A percentile compares a stretch with the other conserved stretches of the same genome.
These are phyloP conservation scores for Nicotiana attenuata DNA, from an alignment of 257 asterid genomes.

Conservation along the genomic window DNA sequence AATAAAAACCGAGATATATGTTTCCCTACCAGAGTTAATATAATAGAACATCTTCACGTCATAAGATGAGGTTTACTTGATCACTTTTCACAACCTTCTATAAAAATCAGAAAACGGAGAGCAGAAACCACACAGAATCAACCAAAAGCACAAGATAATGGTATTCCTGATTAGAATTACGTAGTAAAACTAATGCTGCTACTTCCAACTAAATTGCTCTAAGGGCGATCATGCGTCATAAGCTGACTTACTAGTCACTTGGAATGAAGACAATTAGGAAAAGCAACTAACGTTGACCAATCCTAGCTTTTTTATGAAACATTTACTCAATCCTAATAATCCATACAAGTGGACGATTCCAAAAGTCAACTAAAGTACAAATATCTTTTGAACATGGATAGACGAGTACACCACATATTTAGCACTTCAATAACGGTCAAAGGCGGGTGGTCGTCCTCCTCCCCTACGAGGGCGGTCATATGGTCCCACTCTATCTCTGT, in stretches of 20 bases:
- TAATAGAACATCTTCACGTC: background rate
- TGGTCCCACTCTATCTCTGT: slow-evolving; percentile 67
- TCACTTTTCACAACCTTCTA: background rate
- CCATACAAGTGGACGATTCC: background rate
- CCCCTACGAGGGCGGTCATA: slow-evolving; percentile 83
- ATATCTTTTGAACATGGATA: background rate
- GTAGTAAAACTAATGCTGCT: no score
- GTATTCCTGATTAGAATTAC: no score
- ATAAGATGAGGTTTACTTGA: background rate
- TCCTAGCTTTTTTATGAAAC: background rate
- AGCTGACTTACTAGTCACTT: background rate
- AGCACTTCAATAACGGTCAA: slow-evolving; percentile 54
- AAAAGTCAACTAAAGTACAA: slow-evolving; percentile 16
- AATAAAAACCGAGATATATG: background rate
- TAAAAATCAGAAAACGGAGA: background rate
- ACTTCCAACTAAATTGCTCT: background rate
- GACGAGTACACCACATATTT: background rate
- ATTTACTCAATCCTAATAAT: background rate
- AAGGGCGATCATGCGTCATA: background rate
- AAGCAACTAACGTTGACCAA: background rate
- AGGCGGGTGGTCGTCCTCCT: slow-evolving; percentile 62
- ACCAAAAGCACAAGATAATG: background rate
- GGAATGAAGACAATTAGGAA: background rate
- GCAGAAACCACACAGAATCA: background rate
- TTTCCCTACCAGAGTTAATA: background rate